These are phyloP conservation scores for Linnemannia schmuckeri DNA, from an alignment of 192 early-diverging fungal genomes.

Conservation along the genomic window DNA sequence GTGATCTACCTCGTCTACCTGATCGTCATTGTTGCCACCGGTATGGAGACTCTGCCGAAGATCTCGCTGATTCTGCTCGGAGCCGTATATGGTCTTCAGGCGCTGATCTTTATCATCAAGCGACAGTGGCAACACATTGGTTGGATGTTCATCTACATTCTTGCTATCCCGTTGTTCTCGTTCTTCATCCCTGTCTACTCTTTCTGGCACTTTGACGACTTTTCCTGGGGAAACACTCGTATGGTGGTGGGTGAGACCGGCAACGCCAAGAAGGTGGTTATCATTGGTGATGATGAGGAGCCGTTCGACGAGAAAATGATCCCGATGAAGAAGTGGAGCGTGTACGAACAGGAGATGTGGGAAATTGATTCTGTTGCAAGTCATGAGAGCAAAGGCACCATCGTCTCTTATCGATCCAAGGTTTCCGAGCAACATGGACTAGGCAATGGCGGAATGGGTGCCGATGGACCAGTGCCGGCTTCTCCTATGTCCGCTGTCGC, in stretches of 20 bases:
- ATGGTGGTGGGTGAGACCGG: slow-evolving; percentile 81
- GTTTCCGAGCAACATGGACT: slow-evolving; percentile 23
- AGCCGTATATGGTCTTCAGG: slow-evolving; percentile 90
- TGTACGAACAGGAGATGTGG: slow-evolving; percentile 87
- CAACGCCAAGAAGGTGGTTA: slow-evolving; percentile 68
- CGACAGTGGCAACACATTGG: slow-evolving; percentile 85
- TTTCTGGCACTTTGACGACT: slow-evolving; percentile 99
- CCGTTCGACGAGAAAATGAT: slow-evolving; percentile 90
- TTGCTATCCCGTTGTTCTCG: slow-evolving; percentile 93
- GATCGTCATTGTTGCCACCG: slow-evolving; percentile 74
- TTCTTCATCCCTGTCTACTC: slow-evolving; percentile 94
- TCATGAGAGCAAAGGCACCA: slow-evolving; percentile 64
- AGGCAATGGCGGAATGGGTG: background rate
- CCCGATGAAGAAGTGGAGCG: slow-evolving; percentile 88
- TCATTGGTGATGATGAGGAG: slow-evolving; percentile 80
- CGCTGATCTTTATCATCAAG: slow-evolving; percentile 69
- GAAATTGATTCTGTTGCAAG: slow-evolving; percentile 68
- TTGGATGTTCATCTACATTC: slow-evolving; percentile 90
- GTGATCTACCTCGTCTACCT: slow-evolving; percentile 86
- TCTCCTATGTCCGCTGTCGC: background rate
- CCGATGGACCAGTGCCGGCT: background rate
- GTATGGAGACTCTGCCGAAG: slow-evolving; percentile 77
- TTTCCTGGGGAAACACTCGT: slow-evolving; percentile 98
- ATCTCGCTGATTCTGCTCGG: slow-evolving; percentile 86
- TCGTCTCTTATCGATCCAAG: slow-evolving; percentile 56